Base-by-base conservation (phyloP, 768 basidiomycete species). In the Cystobasidiopsis lactophilus region DNA sequence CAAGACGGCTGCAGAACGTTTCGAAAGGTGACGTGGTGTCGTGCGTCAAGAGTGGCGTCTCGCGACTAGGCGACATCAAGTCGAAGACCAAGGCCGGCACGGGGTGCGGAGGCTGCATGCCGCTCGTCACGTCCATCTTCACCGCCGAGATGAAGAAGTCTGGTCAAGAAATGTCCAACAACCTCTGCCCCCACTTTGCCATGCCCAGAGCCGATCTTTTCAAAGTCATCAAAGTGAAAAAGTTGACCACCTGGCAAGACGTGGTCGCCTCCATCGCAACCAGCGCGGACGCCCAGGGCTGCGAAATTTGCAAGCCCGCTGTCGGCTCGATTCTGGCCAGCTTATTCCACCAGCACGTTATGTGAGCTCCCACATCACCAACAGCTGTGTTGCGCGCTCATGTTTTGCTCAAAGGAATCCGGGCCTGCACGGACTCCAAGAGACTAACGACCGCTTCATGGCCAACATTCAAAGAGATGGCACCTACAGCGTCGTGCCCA, bases 61-160 rank as follows among this genome's bases (percentile, higher is more conserved):
- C 71, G 44, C 69, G 65, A 5, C 60, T 82, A n/a, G 68, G 61
- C 3, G 74, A 71, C 41, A 65, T 82, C 57, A 81, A 80, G 64
- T 57, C 65, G 27, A 75, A 75, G 64, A 81, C 80, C 5, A 83
- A 82, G 63, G 75, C 71, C 5, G 78, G 78, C 3, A 75, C 76
- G 1, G 80, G 80, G 1, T 82, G 80, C 57, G 79, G 80, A 40
- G 81, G 80, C 41, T 82, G 79, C 60, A 66, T 79, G 52, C 80
- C 80, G 3, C 67, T 80, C 39, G 67, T 73, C 19, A 71, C 69
- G 24, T 68, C 59, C 53, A 66, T 69, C 26, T 68, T 70, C 64
- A 73, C 78, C 65, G 67, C 72, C 2, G 77, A 78, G 64, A 76
- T 82, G 74, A 74, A 73, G 68, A 78, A 77, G 57, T 73, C 75